Base-by-base conservation (phyloP, 192 early-diverging fungal genomes). In the Coemansia reversa region DNA sequence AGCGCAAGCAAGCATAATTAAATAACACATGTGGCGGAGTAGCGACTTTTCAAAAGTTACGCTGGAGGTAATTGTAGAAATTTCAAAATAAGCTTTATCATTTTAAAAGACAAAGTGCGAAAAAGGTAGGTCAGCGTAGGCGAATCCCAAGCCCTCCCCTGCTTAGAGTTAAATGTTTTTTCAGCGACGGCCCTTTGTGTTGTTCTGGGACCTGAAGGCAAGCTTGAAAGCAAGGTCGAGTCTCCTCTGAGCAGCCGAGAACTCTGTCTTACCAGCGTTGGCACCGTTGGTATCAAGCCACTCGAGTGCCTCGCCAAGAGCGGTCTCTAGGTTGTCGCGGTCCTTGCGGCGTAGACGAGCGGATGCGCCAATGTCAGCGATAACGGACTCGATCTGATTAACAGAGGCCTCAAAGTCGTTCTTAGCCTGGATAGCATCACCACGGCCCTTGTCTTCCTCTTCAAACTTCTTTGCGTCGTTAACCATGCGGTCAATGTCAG, bases 401-500 rank as follows among this genome's bases (percentile, higher is more conserved):
- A 91, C 80, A 62, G 88, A 85, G 57, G 76, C 76, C 83, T 92
- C 92, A 62, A 93, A 84, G 60, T 90, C 87, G 83, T 92, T 89
- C 84, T 88, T 90, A 75, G 91, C 89, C 74, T 89, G 85, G 72
- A 92, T 86, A 55, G 83, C 80, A 52, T 87, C 86, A 76, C 90
- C 88, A 63, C 84, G 86, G 67, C 86, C 78, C 72, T 84, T 83
- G 79, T 93, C 92, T 67, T 87, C 82, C 66, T 90, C 87, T 81
- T 86, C 86, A 82, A 87, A 92, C 87, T 91, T 85, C 83, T 94
- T 92, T 65, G 95, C 93, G 62, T 96, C 95, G 39, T 69, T 62
- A 63, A 97, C 85, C 93, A 97, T 96, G 72, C 92, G 89, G 71
- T 96, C 92, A 67, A 97, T 94, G 71, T 97, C 95, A 60, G 87